These are phyloP conservation scores for Ilyonectria robusta DNA, from an alignment of 2,329 filamentous ascomycete species.

Conservation along the genomic window DNA sequence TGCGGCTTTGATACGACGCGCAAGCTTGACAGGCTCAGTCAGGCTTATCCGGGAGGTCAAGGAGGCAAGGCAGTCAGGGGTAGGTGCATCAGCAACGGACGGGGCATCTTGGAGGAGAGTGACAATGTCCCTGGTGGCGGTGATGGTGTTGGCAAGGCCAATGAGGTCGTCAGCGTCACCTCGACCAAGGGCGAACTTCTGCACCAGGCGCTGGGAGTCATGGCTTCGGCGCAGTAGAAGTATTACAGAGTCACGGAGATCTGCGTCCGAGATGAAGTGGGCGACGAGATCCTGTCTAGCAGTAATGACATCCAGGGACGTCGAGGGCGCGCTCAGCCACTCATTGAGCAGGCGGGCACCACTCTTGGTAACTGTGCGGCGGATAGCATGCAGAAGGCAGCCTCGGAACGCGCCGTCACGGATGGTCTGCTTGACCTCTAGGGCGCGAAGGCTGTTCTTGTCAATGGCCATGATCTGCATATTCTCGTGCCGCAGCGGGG, in stretches of 20 bases:
- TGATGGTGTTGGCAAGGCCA: constrained; percentile 84
- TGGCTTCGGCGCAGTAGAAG: constrained; percentile 80
- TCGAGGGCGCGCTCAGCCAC: constrained; percentile 91
- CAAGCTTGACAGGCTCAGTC: constrained; percentile 76
- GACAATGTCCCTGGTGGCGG: constrained; percentile 78
- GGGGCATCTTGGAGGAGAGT: constrained; percentile 56
- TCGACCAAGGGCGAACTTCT: constrained; percentile 92
- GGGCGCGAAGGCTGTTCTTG: constrained; percentile 87
- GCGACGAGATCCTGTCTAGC: constrained; percentile 86
- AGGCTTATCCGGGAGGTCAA: constrained; percentile 75
- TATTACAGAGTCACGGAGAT: constrained; percentile 79
- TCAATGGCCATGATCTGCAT: constrained; percentile 91
- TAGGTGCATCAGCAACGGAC: constrained; percentile 24
- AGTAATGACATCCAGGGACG: constrained; percentile 85
- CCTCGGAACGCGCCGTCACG: constrained; percentile 84
- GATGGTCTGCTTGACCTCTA: constrained; percentile 91
- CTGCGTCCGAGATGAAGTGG: constrained; percentile 75
- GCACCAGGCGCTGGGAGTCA: constrained; percentile 90
- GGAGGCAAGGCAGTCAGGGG: constrained; percentile 55
- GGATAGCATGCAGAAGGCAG: constrained; percentile 90
- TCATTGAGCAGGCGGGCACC: constrained; percentile 87
- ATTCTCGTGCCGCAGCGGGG: constrained; percentile 81
- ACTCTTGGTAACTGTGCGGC: constrained; percentile 91
- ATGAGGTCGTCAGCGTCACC: constrained; percentile 95
- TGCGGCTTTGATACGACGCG: constrained; percentile 78